Base-by-base conservation (phyloP, 345 rosid species). In the Erysimum cheiranthoides region DNA sequence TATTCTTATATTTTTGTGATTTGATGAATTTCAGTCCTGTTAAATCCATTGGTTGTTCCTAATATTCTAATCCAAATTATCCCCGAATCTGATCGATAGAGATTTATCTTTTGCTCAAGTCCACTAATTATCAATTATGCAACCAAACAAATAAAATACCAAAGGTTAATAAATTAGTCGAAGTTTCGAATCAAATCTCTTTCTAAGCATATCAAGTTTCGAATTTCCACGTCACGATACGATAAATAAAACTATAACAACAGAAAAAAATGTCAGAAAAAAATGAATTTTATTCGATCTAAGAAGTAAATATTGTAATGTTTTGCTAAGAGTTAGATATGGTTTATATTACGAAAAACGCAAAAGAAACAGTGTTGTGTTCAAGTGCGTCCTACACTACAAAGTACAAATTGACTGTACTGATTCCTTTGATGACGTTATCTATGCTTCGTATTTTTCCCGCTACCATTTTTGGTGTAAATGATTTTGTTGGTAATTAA, bases 401-500 rank as follows among this genome's bases (percentile, higher is more conserved):
- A 72, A 78, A 71, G 81, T 71, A 77, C 80, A 77, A 71, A 30
- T 5, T 47, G 76, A 65, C 76, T 58, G 68, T 78, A 72, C 77
- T 67, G 53, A 50, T 72, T 66, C 73, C 53, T n/a, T n/a, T n/a
- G n/a, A n/a, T n/a, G n/a, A n/a, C n/a, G n/a, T n/a, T n/a, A n/a
- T n/a, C n/a, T 71, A 18, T 35, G 46, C 42, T 56, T 71, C 71
- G 76, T 45, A 60, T 16, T 69, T 61, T 70, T 36, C 45, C 50
- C 8, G 13, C 69, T 62, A 34, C 32, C 50, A 39, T 11, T 49
- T 30, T 16, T 47, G 5, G 16, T 56, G 9, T 14, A 16, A 27
- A 34, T 43, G 10, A 46, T 42, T 64, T 58, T n/a, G 14, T 47
- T 49, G 43, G 10, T 49, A 28, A 4, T 10, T 39, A 17, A 10